phyloP scores from a whole-genome alignment of 2,329 filamentous ascomycete genomes.

The Calonectria pteridis region DNA sequence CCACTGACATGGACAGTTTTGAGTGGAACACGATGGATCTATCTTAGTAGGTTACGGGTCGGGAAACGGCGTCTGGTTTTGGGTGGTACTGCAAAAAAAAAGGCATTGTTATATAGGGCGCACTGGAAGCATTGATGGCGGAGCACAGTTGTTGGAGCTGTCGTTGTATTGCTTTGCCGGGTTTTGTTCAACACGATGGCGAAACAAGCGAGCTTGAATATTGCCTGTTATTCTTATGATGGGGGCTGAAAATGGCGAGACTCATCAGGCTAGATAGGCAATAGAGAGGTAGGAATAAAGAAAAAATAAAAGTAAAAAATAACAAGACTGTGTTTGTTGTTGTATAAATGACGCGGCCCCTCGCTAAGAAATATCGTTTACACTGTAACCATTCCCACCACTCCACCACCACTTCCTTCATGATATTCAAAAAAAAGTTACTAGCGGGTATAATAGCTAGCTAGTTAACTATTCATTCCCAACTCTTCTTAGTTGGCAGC shows the following conservation, averaged over 20 bases:
- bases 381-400: background rate
- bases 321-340: background rate
- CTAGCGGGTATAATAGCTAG: too few relatives aligned
- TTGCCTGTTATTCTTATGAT: background rate
- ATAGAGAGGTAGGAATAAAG: background rate
- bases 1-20: constrained; percentile 59
- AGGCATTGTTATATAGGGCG: constrained; percentile 19
- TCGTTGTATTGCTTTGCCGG: background rate
- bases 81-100: constrained; percentile 7
- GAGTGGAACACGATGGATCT: constrained; percentile 53
- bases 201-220: background rate
- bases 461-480: background rate
- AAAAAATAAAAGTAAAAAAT: background rate
- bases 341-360: background rate
- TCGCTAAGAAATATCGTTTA: background rate
- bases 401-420: background rate
- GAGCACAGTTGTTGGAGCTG: background rate
- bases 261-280: background rate
- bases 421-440: background rate
- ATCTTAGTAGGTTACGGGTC: constrained; percentile 11
- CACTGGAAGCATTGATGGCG: constrained; percentile 12
- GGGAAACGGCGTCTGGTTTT: constrained; percentile 11
- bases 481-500: background rate
- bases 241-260: background rate
- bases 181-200: background rate